Evolutionary conservation across 164 flowering plant genomes (phyloP).

Genomic region (Stephania yunnanensis): DNA sequence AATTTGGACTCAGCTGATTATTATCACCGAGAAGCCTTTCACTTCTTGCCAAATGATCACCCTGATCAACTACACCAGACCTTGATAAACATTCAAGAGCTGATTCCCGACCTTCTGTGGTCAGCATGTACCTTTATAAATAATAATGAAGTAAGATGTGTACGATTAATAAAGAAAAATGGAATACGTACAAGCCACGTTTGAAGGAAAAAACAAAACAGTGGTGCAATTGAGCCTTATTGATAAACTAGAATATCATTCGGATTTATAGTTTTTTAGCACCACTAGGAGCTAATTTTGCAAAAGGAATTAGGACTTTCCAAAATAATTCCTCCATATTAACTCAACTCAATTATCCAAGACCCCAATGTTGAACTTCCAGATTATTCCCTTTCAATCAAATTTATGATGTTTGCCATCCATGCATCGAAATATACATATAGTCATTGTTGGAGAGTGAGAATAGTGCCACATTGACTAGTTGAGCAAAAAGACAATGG

Average conservation of each 20-base stretch:
- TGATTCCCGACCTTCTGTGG: constrained; percentile 65
- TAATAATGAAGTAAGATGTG: background rate
- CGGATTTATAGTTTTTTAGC: background rate
- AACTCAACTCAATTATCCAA: background rate
- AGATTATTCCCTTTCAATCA: no score
- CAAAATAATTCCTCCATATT: background rate
- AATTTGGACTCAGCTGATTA: constrained; percentile 13
- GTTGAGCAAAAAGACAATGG: no score
- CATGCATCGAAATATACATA: no score
- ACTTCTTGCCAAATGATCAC: constrained; percentile 14
- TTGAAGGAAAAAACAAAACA: background rate
- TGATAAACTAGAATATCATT: background rate
- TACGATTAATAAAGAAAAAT: background rate
- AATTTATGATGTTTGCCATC: no score
- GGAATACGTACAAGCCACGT: background rate
- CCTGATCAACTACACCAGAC: constrained; percentile 53
- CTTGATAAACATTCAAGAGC: constrained; percentile 74
- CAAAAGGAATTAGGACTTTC: background rate
- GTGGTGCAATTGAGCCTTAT: background rate
- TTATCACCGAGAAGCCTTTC: constrained; percentile 20
- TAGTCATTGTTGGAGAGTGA: no score
- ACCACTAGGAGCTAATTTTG: background rate
- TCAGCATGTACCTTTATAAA: constrained; percentile 72
- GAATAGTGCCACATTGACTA: no score
- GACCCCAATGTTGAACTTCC: background rate